A percentile compares a stretch with the other conserved stretches of the same genome.
Conservation (phyloP, 306 rosid species). For the Cicer cuneatum region DNA sequence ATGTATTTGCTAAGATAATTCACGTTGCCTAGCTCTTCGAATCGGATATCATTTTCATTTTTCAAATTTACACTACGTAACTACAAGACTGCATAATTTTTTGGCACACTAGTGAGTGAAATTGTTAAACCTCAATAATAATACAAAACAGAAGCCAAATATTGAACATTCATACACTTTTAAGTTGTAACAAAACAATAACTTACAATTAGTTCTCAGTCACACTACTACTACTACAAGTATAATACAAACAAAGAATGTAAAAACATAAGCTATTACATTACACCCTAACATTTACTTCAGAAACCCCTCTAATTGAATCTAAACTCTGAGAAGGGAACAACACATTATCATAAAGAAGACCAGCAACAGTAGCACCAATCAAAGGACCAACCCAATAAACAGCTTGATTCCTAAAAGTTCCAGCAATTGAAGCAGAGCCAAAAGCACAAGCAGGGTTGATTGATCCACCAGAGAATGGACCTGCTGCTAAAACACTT, state of each 20-base stretch:
- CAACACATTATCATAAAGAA: slow-evolving; percentile 71
- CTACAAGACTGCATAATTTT: too few species aligned
- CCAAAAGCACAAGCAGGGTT: slow-evolving; percentile 97
- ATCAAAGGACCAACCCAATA: slow-evolving; percentile 94
- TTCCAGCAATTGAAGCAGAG: slow-evolving; percentile 66
- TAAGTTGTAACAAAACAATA: not conserved
- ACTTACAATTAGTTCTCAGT: slow-evolving; percentile 9
- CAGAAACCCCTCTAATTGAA: slow-evolving; percentile 43
- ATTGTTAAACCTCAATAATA: too few species aligned
- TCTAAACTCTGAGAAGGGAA: slow-evolving; percentile 50
- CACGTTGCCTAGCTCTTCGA: too few species aligned
- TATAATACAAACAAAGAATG: not conserved
- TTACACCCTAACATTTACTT: slow-evolving; percentile 50
- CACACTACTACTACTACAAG: slow-evolving; percentile 6
- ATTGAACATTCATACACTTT: not conserved
- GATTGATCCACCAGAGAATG: slow-evolving; percentile 88
- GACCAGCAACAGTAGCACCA: slow-evolving; percentile 77
- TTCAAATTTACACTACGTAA: too few species aligned
- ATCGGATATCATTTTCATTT: too few species aligned
- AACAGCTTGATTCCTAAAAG: slow-evolving; percentile 86
- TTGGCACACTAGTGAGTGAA: too few species aligned
- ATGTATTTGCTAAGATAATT: too few species aligned
- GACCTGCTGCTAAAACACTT: slow-evolving; percentile 67
- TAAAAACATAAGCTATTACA: not conserved
- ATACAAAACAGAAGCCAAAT: not conserved